These are phyloP conservation scores for Aspergillus pseudoterreus DNA, from an alignment of 2,329 filamentous ascomycete genomes.

Conservation along the genomic window DNA sequence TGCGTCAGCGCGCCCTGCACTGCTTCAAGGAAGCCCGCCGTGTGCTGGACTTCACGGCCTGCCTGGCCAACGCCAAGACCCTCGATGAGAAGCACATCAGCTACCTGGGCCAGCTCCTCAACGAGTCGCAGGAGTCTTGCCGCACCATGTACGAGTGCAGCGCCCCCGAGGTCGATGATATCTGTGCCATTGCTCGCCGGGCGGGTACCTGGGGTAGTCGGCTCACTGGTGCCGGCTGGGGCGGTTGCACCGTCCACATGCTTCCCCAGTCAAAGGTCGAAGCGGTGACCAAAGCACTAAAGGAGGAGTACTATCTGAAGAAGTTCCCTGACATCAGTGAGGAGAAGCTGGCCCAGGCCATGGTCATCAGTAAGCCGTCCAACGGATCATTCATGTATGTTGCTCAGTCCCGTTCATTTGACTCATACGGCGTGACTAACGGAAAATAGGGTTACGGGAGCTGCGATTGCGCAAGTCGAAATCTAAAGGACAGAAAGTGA, in stretches of 20 bases:
- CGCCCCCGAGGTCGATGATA: conserved; percentile 83
- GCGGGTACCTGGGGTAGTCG: conserved; percentile 82
- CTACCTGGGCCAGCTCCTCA: conserved; percentile 76
- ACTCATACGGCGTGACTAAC: conserved; percentile 10
- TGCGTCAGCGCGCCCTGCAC: conserved; percentile 83
- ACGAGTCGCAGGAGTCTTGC: conserved; percentile 84
- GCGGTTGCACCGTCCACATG: conserved; percentile 91
- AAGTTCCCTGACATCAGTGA: conserved; percentile 63
- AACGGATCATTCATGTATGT: conserved; percentile 43
- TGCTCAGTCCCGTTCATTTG: not conserved
- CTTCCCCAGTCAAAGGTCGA: conserved; percentile 80
- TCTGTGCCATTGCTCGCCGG: conserved; percentile 73
- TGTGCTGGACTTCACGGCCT: conserved; percentile 75
- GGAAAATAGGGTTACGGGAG: conserved; percentile 30
- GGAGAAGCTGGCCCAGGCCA: conserved; percentile 72
- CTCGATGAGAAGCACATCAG: conserved; percentile 64
- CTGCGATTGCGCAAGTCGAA: conserved; percentile 33
- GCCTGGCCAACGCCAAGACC: conserved; percentile 59
- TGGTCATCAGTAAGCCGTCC: conserved; percentile 80
- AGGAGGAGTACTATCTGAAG: conserved; percentile 77
- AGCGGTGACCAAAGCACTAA: conserved; percentile 71
- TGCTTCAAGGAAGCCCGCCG: conserved; percentile 87
- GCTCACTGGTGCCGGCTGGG: conserved; percentile 93
- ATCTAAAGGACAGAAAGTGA: conserved; percentile 18
- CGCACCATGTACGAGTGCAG: conserved; percentile 86